These are phyloP conservation scores for Lactifluus subvellereus DNA, from an alignment of 768 basidiomycete species.

Conservation along the genomic window DNA sequence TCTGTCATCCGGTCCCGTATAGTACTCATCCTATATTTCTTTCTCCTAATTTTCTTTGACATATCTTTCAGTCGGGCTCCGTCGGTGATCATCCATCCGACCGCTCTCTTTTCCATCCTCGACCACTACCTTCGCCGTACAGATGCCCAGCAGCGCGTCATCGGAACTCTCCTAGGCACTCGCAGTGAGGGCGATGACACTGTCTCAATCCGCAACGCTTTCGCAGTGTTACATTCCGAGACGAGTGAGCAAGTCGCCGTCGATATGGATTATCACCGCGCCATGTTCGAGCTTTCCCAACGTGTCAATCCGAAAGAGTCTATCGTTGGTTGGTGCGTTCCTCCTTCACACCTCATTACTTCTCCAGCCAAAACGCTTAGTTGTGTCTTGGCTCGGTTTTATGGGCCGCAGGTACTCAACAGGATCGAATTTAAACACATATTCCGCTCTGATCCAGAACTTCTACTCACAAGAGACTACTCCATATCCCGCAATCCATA, in stretches of 20 bases:
- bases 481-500: constrained; percentile 84
- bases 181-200: constrained; percentile 47
- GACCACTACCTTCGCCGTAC: constrained; percentile 93
- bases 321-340: constrained; percentile 88
- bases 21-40: constrained; percentile 27
- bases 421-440: constrained; percentile 83
- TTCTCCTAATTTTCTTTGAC: not conserved
- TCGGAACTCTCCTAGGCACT: constrained; percentile 89
- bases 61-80: constrained; percentile 52
- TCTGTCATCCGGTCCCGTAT: constrained; percentile 29
- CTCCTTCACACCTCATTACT: not conserved
- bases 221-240: constrained; percentile 90
- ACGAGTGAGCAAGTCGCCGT: constrained; percentile 90
- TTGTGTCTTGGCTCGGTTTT: constrained; percentile 68
- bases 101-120: constrained; percentile 90
- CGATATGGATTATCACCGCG: constrained; percentile 93
- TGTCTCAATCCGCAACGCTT: constrained; percentile 77
- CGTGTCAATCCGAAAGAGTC: constrained; percentile 81
- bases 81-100: constrained; percentile 80
- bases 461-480: constrained; percentile 92
- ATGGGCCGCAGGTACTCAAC: constrained; percentile 82
- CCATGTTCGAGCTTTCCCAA: constrained; percentile 87
- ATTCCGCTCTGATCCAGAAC: constrained; percentile 95
- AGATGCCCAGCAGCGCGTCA: constrained; percentile 78
- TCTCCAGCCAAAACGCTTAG: constrained; percentile 69